Conservation (phyloP, 1,284 basidiomycete genomes). For the Leccinum griseonigrum region DNA sequence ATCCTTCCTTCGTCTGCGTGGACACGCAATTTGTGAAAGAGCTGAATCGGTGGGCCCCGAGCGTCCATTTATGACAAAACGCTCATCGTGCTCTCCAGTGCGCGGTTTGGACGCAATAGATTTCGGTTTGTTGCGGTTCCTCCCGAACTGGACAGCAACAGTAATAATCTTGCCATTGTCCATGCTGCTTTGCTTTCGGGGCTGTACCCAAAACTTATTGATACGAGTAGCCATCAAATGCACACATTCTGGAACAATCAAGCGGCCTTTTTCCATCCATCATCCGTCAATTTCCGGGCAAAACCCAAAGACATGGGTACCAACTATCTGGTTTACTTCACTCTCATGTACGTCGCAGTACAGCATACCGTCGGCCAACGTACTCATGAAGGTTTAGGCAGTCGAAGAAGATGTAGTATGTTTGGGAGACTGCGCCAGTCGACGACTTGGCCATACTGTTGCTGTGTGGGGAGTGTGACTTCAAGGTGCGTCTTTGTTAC, state of each 20-base stretch:
- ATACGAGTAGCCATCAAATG: slow-evolving; percentile 50
- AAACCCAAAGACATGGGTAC: slow-evolving; percentile 70
- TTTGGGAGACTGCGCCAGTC: slow-evolving; percentile 94
- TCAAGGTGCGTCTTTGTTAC: slow-evolving; percentile 58
- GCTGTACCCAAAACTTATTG: slow-evolving; percentile 76
- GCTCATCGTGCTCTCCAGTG: slow-evolving; percentile 40
- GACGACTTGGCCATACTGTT: slow-evolving; percentile 84
- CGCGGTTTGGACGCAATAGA: slow-evolving; percentile 72
- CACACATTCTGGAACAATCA: slow-evolving; percentile 90
- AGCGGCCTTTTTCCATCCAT: slow-evolving; percentile 84
- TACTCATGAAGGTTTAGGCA: slow-evolving; percentile 54
- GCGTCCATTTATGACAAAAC: background rate
- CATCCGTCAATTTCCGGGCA: slow-evolving; percentile 82
- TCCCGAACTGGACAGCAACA: slow-evolving; percentile 68
- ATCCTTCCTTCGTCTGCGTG: slow-evolving; percentile 82
- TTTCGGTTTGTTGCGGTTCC: slow-evolving; percentile 81
- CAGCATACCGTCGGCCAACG: background rate
- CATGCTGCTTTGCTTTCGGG: slow-evolving; percentile 86
- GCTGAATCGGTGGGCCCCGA: slow-evolving; percentile 56
- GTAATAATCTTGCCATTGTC: slow-evolving; percentile 62
- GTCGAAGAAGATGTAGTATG: slow-evolving; percentile 83
- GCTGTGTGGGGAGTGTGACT: slow-evolving; percentile 90
- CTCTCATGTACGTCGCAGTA: slow-evolving; percentile 67
- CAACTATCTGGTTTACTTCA: slow-evolving; percentile 84
- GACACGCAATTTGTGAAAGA: slow-evolving; percentile 67